phyloP scores from a whole-genome alignment of 2,329 filamentous ascomycete species.

The Diaporthe citrichinensis region DNA sequence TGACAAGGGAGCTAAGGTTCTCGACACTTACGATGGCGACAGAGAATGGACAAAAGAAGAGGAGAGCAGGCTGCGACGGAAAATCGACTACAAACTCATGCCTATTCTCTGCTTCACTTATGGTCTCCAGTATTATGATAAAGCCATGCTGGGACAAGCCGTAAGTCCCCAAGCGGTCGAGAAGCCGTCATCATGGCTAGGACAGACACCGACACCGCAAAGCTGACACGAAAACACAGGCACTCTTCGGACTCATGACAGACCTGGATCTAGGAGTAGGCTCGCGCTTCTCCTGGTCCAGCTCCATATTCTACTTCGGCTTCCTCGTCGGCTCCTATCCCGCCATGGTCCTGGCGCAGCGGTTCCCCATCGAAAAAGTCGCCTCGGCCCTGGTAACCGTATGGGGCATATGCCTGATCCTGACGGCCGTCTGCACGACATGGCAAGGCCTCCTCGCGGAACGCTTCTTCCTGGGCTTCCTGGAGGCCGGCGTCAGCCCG shows the following conservation, averaged over 20 bases:
- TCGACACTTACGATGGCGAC: slow-evolving; percentile 58
- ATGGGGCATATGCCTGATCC: slow-evolving; percentile 56
- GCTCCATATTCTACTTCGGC: slow-evolving; percentile 64
- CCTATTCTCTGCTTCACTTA: slow-evolving; percentile 62
- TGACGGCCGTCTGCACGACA: slow-evolving; percentile 54
- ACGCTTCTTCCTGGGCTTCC: slow-evolving; percentile 68
- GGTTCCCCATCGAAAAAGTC: slow-evolving; percentile 61
- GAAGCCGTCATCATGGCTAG: too few relatives aligned
- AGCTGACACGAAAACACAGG: slow-evolving; percentile 44
- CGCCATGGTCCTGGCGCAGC: slow-evolving; percentile 56
- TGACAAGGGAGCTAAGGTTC: slow-evolving; percentile 48
- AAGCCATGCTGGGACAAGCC: slow-evolving; percentile 68
- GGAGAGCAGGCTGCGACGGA: slow-evolving; percentile 57
- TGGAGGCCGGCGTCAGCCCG: slow-evolving; percentile 69
- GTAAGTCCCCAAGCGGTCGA: slow-evolving; percentile 47
- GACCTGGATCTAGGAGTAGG: slow-evolving; percentile 58
- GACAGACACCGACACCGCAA: too few relatives aligned
- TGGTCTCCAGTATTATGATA: slow-evolving; percentile 63
- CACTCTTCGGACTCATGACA: slow-evolving; percentile 56
- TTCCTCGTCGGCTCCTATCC: slow-evolving; percentile 64
- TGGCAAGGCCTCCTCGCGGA: slow-evolving; percentile 58
- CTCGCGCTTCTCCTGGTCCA: slow-evolving; percentile 59
- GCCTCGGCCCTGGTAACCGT: slow-evolving; percentile 53
- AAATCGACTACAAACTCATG: slow-evolving; percentile 60
- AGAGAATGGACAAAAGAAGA: slow-evolving; percentile 58